Percentiles rank a stretch among this genome's conserved stretches.
Conservation (phyloP, 2,329 filamentous ascomycete species). For the Alternaria novae-zelandiae region DNA sequence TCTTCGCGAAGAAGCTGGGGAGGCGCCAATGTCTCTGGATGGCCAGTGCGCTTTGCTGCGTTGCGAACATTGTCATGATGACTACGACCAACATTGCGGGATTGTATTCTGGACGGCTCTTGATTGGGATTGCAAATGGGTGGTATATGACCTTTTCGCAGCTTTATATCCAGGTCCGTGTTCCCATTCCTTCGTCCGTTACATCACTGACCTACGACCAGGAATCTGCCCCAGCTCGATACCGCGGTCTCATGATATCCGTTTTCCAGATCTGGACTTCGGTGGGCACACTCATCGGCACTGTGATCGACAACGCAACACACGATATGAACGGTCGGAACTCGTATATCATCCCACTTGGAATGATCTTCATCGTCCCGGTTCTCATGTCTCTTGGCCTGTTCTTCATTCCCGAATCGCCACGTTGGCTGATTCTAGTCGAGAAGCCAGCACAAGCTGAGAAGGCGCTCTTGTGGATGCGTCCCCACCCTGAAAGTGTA, state of each 20-base stretch:
- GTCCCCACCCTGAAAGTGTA: conserved; percentile 28
- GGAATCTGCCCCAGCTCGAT: conserved; percentile 58
- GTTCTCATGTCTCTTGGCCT: conserved; percentile 52
- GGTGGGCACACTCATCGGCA: conserved; percentile 53
- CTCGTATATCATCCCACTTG: conserved; percentile 56
- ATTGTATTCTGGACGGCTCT: conserved; percentile 61
- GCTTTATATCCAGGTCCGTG: conserved; percentile 55
- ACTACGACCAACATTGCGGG: conserved; percentile 59
- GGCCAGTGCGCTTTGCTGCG: conserved; percentile 57
- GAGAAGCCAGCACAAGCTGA: conserved; percentile 26
- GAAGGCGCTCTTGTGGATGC: conserved; percentile 37
- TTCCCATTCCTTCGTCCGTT: neutral
- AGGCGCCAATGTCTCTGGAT: conserved; percentile 55
- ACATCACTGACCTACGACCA: conserved; percentile 1
- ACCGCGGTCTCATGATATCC: conserved; percentile 58
- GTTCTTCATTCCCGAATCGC: conserved; percentile 47
- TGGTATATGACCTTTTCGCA: conserved; percentile 64
- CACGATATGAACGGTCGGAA: conserved; percentile 26
- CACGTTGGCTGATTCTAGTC: conserved; percentile 52
- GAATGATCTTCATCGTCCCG: conserved; percentile 62
- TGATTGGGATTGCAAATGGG: conserved; percentile 60
- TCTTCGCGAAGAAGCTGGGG: conserved; percentile 46
- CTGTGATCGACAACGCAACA: conserved; percentile 59
- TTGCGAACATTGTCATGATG: conserved; percentile 61
- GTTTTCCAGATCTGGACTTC: conserved; percentile 58